These are phyloP conservation scores for Microbotryum saponariae DNA, from an alignment of 1,284 basidiomycete species.

Conservation along the genomic window DNA sequence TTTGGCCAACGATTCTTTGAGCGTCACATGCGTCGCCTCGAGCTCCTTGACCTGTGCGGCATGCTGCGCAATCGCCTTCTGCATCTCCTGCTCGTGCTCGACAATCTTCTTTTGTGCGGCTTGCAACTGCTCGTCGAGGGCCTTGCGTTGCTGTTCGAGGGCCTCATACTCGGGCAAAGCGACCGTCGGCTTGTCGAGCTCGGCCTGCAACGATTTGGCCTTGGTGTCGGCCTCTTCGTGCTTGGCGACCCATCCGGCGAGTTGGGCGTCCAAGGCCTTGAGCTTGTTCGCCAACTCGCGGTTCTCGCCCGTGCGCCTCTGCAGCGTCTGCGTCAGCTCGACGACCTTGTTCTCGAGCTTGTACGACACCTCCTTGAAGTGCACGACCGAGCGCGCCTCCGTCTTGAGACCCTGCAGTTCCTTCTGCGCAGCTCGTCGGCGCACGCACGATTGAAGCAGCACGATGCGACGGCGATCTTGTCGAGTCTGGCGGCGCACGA, in stretches of 20 bases:
- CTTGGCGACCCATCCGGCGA: conserved; percentile 73
- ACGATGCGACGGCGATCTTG: conserved; percentile 65
- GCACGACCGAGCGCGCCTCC: conserved; percentile 92
- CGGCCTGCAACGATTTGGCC: conserved; percentile 64
- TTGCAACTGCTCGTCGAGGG: conserved; percentile 73
- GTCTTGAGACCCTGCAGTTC: conserved; percentile 74
- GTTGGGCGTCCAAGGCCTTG: conserved; percentile 69
- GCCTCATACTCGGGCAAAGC: conserved; percentile 69
- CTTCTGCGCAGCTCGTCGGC: conserved; percentile 77
- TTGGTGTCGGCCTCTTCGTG: conserved; percentile 81
- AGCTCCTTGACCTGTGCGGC: conserved; percentile 64
- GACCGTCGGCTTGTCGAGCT: conserved; percentile 64
- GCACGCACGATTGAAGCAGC: conserved; percentile 83
- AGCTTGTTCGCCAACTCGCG: conserved; percentile 73
- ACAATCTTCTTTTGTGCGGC: conserved; percentile 64
- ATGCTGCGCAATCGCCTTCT: conserved; percentile 70
- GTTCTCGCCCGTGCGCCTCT: conserved; percentile 85
- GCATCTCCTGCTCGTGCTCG: conserved; percentile 79
- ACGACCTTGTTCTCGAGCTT: conserved; percentile 98
- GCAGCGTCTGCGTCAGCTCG: conserved; percentile 92
- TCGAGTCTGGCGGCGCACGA: no score
- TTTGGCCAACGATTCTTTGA: conserved; percentile 39
- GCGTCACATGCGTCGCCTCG: conserved; percentile 65
- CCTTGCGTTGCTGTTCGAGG: conserved; percentile 65
- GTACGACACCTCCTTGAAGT: conserved; percentile 99